Percentiles rank a stretch among this genome's conserved stretches.
Conservation (phyloP, 2,329 filamentous ascomycete species). For the Macroventuria anomochaeta region DNA sequence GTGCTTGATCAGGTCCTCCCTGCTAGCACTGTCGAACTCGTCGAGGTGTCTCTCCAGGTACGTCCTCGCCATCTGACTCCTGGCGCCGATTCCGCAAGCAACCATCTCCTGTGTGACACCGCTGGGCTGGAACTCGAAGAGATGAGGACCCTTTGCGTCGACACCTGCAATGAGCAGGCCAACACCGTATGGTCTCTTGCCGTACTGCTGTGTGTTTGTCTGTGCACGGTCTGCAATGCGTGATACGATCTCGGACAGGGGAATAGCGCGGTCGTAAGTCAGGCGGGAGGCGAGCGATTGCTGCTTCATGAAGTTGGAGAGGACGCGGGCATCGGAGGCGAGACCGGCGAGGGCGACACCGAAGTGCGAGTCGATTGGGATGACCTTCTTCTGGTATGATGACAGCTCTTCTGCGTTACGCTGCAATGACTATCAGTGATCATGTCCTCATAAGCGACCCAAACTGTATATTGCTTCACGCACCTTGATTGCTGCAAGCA, state of each 20-base stretch:
- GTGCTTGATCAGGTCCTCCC: slow-evolving; percentile 90
- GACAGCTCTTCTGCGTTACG: slow-evolving; percentile 99
- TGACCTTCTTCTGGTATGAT: slow-evolving; percentile 99
- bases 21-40: slow-evolving; percentile 74
- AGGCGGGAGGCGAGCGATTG: slow-evolving; percentile 95
- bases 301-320: slow-evolving; percentile 99
- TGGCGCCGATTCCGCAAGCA: slow-evolving; percentile 92
- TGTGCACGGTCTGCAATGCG: slow-evolving; percentile 97
- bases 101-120: slow-evolving; percentile 98
- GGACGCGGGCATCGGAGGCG: slow-evolving; percentile 95
- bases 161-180: slow-evolving; percentile 91
- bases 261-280: slow-evolving; percentile 93
- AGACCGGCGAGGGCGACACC: slow-evolving; percentile 96
- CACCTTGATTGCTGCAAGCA: slow-evolving; percentile 96
- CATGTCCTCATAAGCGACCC: slow-evolving; percentile 16
- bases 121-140: slow-evolving; percentile 97
- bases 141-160: slow-evolving; percentile 90
- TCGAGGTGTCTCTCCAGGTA: slow-evolving; percentile 94
- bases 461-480: slow-evolving; percentile 8
- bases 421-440: slow-evolving; percentile 57
- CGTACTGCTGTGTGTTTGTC: slow-evolving; percentile 97
- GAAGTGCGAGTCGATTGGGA: slow-evolving; percentile 93
- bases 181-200: slow-evolving; percentile 94
- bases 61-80: slow-evolving; percentile 96
- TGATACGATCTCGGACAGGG: slow-evolving; percentile 84